Base-by-base conservation (phyloP, 495 filamentous ascomycete genomes). In the Lasiosphaeria miniovina region DNA sequence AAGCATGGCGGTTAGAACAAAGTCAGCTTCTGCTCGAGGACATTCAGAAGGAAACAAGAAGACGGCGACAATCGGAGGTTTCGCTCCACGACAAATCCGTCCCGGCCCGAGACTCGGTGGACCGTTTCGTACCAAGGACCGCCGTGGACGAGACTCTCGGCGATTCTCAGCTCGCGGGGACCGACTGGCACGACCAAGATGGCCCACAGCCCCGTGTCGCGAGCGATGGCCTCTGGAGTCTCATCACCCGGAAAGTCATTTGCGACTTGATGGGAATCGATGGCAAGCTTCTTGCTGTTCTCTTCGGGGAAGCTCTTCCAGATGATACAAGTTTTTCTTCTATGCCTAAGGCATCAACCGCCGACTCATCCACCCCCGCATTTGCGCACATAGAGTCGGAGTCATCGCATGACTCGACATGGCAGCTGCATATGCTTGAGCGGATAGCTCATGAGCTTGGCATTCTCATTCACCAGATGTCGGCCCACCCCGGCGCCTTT, bases 1-100 rank as follows among this genome's bases (percentile, higher is more conserved):
- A 97, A 72, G 79, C 84, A 48, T 98, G 94, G 94, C 81, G 93
- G 61, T 75, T 94, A 67, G 94, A 98, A 67, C 95, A 98, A 71
- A 96, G 91, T 65, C 81, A 81, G 61, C 83, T 88, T 15, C 74
- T 98, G 46, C 71, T 98, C 36, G 89, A 96, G 51, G 90, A 96
- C 70, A 92, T 98, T 50, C 88, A 92, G 72, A 86, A 81, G 55
- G 90, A 94, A 74, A 96, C 90, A 9, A 83, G 88, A 61, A 82
- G 86, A 58, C 79, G 83, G 45, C 79, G 76, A 38, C 71, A 72
- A 56, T 79, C 80, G 12, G 62, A 70, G 31, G 62, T 68, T n/a
- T 65, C 65, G 9, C 14, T 58, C 3, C 58, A 56, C 36, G 11
- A 5, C 7, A 65, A 63, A 24, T 5, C 14, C 4, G 49, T 52